These are phyloP conservation scores for Talaromyces sp. DNA, from an alignment of 2,329 filamentous ascomycete genomes.

Conservation along the genomic window DNA sequence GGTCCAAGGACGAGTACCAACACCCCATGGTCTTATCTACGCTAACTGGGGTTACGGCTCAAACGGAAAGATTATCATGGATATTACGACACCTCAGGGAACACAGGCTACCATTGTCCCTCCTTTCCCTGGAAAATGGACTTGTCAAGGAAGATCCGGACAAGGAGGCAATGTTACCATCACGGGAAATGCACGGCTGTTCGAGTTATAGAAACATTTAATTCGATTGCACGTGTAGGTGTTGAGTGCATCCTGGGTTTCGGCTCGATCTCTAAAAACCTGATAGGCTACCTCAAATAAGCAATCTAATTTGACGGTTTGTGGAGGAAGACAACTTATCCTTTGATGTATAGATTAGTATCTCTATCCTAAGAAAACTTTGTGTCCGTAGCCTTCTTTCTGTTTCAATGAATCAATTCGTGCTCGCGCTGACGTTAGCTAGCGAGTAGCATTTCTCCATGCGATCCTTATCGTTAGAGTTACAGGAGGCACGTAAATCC, in stretches of 20 bases:
- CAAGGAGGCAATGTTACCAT: too few species aligned
- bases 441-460: not conserved
- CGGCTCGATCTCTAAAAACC: too few species aligned
- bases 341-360: not conserved
- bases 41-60: too few species aligned
- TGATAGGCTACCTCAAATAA: too few species aligned
- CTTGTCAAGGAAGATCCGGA: too few species aligned
- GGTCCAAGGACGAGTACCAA: too few species aligned
- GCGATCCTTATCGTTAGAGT: not conserved
- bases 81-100: too few species aligned
- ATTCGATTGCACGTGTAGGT: not conserved
- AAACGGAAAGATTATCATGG: too few species aligned
- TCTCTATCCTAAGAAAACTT: not conserved
- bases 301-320: not conserved
- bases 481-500: not conserved
- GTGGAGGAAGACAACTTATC: not conserved
- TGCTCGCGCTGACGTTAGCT: not conserved
- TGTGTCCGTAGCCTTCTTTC: not conserved
- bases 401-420: not conserved
- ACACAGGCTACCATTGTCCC: too few species aligned
- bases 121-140: too few species aligned
- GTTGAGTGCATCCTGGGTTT: too few species aligned
- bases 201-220: not conserved
- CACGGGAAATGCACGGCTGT: not conserved
- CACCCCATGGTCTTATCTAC: too few species aligned